Evolutionary conservation across 2,329 filamentous ascomycete species (phyloP), one percentile per base, ranked within the genome.

Genomic region (Thermomyces lanuginosus): DNA sequence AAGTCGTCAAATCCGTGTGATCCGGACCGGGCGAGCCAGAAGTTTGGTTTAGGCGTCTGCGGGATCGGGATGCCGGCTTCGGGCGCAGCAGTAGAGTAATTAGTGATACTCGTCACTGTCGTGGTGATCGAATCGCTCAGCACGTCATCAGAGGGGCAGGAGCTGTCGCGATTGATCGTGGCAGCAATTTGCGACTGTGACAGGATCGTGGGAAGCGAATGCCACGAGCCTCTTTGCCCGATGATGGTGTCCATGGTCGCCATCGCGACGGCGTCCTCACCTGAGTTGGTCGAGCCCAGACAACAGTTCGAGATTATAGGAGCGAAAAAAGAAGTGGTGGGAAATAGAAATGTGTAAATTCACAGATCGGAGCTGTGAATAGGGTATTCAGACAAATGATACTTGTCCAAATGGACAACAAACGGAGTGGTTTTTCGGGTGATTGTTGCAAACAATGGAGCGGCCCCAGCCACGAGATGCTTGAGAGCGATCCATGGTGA

Each of bases 81-180:
- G 6, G 42, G 40, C 17, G 31, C 30, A 14, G 40, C 35, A 15
- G 39, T 39, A n/a, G 42, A 35, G 12, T 28, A 34, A 29, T 33
- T 34, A 21, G 44, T 37, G 11, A 36, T 31, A 12, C 41, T 35
- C 8, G 40, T 32, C 14, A 41, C 34, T 2, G 37, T 36, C 8
- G 45, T 36, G 21, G 38, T 38, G 13, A 38, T 43, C n/a, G 49
- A 49, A 8, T 42, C 37, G 31, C 46, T 38, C 11, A 51, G 53
- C 13, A 48, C 31, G 29, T 51, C 49, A 31, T 55, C 51, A 8
- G 51, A 55, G 24, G 43, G 47, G 36, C 52, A 54, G 26, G 47
- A 51, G 26, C 49, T 54, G 40, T 54, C 51, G 18, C 51, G 51
- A 16, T 48, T 51, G 14, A 51, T 35, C 8, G 50, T 52, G 17